Conservation (phyloP, 2,329 filamentous ascomycete genomes). For the Diplodia corticola region DNA sequence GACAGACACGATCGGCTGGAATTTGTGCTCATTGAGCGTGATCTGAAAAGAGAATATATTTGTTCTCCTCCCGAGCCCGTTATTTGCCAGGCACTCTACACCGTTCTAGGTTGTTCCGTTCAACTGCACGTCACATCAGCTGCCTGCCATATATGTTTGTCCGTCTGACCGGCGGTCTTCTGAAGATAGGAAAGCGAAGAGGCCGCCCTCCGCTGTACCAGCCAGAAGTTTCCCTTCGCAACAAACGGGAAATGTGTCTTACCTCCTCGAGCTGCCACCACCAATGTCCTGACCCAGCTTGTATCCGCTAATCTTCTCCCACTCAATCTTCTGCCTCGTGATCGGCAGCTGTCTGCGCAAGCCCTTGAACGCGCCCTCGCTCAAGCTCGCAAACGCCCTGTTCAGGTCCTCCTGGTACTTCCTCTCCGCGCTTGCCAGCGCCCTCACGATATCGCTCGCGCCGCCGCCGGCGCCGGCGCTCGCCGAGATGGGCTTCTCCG, state of each 20-base stretch:
- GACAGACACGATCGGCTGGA: neutral
- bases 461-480: conserved; percentile 59
- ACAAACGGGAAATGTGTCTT: neutral
- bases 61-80: neutral
- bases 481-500: conserved; percentile 69
- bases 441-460: conserved; percentile 69
- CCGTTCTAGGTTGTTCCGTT: neutral
- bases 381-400: conserved; percentile 80
- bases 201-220: no score
- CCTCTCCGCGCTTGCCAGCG: conserved; percentile 78
- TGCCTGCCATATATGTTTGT: no score
- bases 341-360: conserved; percentile 90
- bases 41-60: neutral
- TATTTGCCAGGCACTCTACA: neutral
- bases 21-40: neutral
- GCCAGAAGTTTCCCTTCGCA: neutral
- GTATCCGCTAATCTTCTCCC: conserved; percentile 97
- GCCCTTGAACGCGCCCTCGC: conserved; percentile 93
- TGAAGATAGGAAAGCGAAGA: neutral
- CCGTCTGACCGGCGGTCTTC: neutral
- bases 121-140: conserved; percentile 1
- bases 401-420: conserved; percentile 97
- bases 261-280: conserved; percentile 40
- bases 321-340: conserved; percentile 97
- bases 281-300: conserved; percentile 55